Conservation (phyloP, 441 rosid genomes). For the Erysimum pusillum region DNA sequence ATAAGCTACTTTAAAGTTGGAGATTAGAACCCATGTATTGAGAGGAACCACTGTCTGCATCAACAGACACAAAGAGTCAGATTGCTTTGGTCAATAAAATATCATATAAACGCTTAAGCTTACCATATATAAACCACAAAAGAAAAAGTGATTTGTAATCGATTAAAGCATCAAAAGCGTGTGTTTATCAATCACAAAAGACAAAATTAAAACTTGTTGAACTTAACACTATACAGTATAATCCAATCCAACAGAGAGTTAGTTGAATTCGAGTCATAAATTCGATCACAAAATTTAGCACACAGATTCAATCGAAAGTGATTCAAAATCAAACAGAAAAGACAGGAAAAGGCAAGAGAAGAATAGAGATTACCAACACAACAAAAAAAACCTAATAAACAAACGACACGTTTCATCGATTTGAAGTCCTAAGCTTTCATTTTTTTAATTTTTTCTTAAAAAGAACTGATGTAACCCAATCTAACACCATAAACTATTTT, state of each 20-base stretch:
- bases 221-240: not conserved
- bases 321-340: slow-evolving; percentile 11
- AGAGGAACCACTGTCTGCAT: slow-evolving; percentile 76
- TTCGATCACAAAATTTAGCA: not conserved
- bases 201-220: not conserved
- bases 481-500: slow-evolving; percentile 21
- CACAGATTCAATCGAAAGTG: not conserved
- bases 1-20: slow-evolving; percentile 69
- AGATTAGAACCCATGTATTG: slow-evolving; percentile 76
- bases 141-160: not conserved
- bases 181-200: not conserved
- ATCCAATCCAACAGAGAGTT: not conserved
- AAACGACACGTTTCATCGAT: slow-evolving; percentile 43
- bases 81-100: not conserved
- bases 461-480: slow-evolving; percentile 32
- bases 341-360: slow-evolving; percentile 6
- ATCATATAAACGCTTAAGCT: slow-evolving; percentile 10
- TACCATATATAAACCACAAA: slow-evolving; percentile 5
- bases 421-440: slow-evolving; percentile 24
- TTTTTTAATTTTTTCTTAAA: not conserved
- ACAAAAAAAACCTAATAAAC: slow-evolving; percentile 10
- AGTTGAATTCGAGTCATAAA: not conserved
- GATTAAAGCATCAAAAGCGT: slow-evolving; percentile 8
- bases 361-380: not conserved
- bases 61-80: slow-evolving; percentile 14